Base-by-base conservation (phyloP, 148 eudicot species). In the Chenopodium berlandieri region DNA sequence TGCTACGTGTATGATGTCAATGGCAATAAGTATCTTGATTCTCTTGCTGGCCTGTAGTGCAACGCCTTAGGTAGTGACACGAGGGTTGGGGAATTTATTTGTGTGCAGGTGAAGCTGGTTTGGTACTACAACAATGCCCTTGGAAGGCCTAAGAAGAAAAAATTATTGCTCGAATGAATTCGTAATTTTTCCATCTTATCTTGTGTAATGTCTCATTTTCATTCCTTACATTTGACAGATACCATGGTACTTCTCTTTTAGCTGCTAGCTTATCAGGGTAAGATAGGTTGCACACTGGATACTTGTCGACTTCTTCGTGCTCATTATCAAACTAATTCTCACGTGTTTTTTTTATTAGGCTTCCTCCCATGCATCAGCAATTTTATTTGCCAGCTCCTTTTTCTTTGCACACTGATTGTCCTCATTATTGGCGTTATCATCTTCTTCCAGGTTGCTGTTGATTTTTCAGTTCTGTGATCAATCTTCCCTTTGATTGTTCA, bases 111-210 rank as follows among this genome's bases (percentile, higher is more conserved):
- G 86, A 94, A 94, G 89, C 88, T 94, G 81, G 98, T 94, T 30
- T 93, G 98, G 98, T 94, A 94, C 73, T 94, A 94, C 84, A 91
- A 94, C 85, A 94, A 94, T 84, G 97, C 98, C 77, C 93, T 93
- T 71, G 97, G 98, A 75, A 90, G 95, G 85, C 98, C 98, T 75
- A 85, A 91, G 73, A 94, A 94, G 86, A 94, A 94, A 87, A 94
- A 81, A 90, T 94, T 76, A 94, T 94, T 60, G 95, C 98, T 76
- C 94, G 97, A 80, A 25, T 85, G 73, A 94, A 90, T 93, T 83
- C 98, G 97, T 94, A 89, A 89, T 54, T 81, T 70, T 64, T 84
- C 75, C 54, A 47, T 23, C 60, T 68, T 37, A 37, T 17, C 58
- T 66, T 25, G 83, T 79, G 50, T 65, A n/a, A 9, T 0, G 5